A percentile compares a stretch with the other conserved stretches of the same genome.
These are phyloP conservation scores for Forsythia viridissima DNA, from an alignment of 257 asterid species.

Conservation along the genomic window DNA sequence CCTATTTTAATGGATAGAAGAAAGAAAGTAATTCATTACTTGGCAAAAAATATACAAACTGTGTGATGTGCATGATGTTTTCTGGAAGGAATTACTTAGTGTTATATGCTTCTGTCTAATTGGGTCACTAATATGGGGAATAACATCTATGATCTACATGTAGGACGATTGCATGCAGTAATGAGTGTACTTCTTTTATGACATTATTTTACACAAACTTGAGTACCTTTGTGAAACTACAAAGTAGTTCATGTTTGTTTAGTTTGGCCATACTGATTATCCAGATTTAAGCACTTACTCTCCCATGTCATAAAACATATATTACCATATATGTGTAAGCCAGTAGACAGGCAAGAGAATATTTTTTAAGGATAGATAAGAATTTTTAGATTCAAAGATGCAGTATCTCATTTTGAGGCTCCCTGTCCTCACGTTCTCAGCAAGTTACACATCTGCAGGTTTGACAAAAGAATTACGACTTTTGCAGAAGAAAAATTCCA, in stretches of 20 bases:
- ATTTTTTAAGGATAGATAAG: neutral
- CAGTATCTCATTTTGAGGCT: conserved; percentile 7
- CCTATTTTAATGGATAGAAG: neutral
- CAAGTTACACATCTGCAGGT: conserved; percentile 54
- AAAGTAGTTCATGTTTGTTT: conserved; percentile 1
- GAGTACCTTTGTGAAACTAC: neutral
- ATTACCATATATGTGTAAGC: neutral
- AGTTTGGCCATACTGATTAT: neutral
- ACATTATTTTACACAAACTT: neutral
- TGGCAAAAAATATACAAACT: neutral
- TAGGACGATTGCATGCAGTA: neutral
- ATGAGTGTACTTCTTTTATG: neutral
- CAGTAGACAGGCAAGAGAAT: neutral
- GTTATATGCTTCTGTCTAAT: neutral
- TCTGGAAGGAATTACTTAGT: neutral
- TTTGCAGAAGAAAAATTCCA: conserved; percentile 88
- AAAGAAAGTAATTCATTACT: neutral
- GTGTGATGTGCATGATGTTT: neutral
- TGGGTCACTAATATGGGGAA: neutral
- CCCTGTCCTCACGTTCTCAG: conserved; percentile 11
- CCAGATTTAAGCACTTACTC: neutral
- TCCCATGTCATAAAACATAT: neutral
- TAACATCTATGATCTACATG: neutral
- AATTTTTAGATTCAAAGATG: conserved; percentile 8
- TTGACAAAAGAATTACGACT: conserved; percentile 93